Evolutionary conservation across 495 filamentous ascomycete species (phyloP).

Genomic region (Daldinia decipiens): DNA sequence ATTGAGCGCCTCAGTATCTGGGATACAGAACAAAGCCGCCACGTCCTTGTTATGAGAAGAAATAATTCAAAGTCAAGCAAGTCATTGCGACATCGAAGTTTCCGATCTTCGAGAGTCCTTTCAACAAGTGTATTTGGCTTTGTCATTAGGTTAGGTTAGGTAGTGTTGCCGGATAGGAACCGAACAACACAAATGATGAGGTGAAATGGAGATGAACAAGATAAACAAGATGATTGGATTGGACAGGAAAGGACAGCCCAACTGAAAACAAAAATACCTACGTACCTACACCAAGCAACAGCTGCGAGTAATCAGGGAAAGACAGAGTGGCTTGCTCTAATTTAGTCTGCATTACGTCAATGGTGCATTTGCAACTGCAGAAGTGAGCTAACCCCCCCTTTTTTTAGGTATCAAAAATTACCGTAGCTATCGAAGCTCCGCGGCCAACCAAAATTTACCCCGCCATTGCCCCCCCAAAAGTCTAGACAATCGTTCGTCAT

Average conservation of each 20-base stretch:
- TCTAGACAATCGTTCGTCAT: slow-evolving; percentile 33
- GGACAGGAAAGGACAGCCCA: slow-evolving; percentile 16
- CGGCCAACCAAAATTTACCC: slow-evolving; percentile 39
- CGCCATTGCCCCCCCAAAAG: slow-evolving; percentile 32
- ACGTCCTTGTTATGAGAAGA: slow-evolving; percentile 7
- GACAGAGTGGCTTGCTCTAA: slow-evolving; percentile 20
- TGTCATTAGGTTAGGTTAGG: too few relatives aligned
- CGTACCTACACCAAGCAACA: slow-evolving; percentile 3
- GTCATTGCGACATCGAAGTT: neutral
- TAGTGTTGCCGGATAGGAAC: slow-evolving; percentile 17
- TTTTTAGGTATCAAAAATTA: slow-evolving; percentile 32
- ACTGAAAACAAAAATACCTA: slow-evolving; percentile 12
- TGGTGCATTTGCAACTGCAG: slow-evolving; percentile 37
- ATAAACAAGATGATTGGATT: slow-evolving; percentile 11
- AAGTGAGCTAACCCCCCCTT: slow-evolving; percentile 38
- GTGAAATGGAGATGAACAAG: slow-evolving; percentile 17
- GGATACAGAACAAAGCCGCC: neutral
- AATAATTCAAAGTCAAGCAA: neutral
- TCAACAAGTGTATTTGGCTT: slow-evolving; percentile 9
- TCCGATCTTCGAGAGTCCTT: neutral
- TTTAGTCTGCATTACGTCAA: slow-evolving; percentile 49
- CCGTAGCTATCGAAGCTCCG: slow-evolving; percentile 40
- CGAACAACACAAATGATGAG: slow-evolving; percentile 25
- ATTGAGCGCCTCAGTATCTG: slow-evolving; percentile 18
- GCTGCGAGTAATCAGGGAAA: slow-evolving; percentile 26